These are phyloP conservation scores for Debaryomyces castellii DNA, from an alignment of 805 yeast genomes.

Conservation along the genomic window DNA sequence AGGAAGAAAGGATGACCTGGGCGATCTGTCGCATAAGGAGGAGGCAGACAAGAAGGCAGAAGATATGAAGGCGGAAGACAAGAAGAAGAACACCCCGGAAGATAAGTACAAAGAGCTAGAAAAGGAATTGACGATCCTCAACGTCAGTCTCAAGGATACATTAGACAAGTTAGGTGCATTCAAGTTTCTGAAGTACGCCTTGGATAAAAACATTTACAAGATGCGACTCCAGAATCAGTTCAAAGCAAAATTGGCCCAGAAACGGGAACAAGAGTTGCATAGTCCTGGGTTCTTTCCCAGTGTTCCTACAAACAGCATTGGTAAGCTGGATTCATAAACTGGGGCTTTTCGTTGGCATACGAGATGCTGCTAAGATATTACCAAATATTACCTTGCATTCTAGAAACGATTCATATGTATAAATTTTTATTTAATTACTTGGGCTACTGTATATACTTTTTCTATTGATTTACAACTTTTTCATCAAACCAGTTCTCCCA, in stretches of 20 bases:
- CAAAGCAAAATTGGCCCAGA: constrained; percentile 31
- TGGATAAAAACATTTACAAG: constrained; percentile 42
- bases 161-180: constrained; percentile 23
- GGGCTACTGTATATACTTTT: background rate
- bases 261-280: constrained; percentile 28
- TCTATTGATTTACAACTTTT: constrained; percentile 52
- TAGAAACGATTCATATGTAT: background rate
- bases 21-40: constrained; percentile 14
- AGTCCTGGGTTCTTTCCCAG: constrained; percentile 43
- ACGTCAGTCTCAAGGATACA: constrained; percentile 16
- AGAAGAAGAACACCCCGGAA: constrained; percentile 15
- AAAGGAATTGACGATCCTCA: constrained; percentile 15
- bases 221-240: constrained; percentile 35
- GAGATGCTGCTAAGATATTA: no score
- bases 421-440: background rate
- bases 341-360: background rate
- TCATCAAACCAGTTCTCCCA: constrained; percentile 85
- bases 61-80: no score
- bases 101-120: constrained; percentile 15
- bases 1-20: background rate
- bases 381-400: background rate
- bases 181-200: constrained; percentile 36
- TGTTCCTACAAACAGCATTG: constrained; percentile 14
- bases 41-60: no score
- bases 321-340: background rate